phyloP scores from a whole-genome alignment of 768 basidiomycete species.

The Tubosaeta sp. region DNA sequence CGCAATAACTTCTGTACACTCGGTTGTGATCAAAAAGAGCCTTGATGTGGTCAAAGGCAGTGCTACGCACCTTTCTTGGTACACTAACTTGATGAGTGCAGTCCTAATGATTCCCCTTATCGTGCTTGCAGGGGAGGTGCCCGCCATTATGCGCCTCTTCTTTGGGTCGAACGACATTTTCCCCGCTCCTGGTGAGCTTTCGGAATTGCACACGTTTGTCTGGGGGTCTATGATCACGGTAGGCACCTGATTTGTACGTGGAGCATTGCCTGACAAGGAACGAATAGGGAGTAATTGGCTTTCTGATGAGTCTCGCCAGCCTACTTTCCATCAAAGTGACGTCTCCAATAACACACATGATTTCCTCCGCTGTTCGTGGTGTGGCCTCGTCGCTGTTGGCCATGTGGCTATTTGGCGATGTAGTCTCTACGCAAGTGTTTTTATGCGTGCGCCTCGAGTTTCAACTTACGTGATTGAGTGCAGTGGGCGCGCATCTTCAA shows the following conservation, averaged over 20 bases:
- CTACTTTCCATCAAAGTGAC: slow-evolving; percentile 95
- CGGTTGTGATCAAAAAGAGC: slow-evolving; percentile 90
- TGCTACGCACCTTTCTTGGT: slow-evolving; percentile 85
- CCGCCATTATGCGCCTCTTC: slow-evolving; percentile 58
- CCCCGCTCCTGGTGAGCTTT: slow-evolving; percentile 37
- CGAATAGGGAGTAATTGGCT: slow-evolving; percentile 75
- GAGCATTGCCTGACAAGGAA: slow-evolving; percentile 1
- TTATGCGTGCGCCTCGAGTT: neutral
- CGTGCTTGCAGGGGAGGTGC: slow-evolving; percentile 70
- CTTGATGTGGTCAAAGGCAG: slow-evolving; percentile 77
- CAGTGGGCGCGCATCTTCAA: slow-evolving; percentile 80
- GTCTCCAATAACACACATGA: slow-evolving; percentile 96
- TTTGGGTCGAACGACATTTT: slow-evolving; percentile 40
- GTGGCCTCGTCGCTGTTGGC: slow-evolving; percentile 87
- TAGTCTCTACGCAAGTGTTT: slow-evolving; percentile 66
- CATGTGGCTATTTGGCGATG: slow-evolving; percentile 74
- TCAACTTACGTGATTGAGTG: slow-evolving; percentile 1
- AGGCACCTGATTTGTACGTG: slow-evolving; percentile 21
- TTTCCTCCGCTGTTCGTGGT: slow-evolving; percentile 92
- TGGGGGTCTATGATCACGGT: slow-evolving; percentile 80
- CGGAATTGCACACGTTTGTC: slow-evolving; percentile 60
- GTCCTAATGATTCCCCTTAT: slow-evolving; percentile 69
- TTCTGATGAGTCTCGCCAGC: slow-evolving; percentile 92
- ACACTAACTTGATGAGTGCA: slow-evolving; percentile 82
- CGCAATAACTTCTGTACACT: slow-evolving; percentile 84